These are phyloP conservation scores for Wickerhamiella australiensis DNA, from an alignment of 805 yeast species.

Conservation along the genomic window DNA sequence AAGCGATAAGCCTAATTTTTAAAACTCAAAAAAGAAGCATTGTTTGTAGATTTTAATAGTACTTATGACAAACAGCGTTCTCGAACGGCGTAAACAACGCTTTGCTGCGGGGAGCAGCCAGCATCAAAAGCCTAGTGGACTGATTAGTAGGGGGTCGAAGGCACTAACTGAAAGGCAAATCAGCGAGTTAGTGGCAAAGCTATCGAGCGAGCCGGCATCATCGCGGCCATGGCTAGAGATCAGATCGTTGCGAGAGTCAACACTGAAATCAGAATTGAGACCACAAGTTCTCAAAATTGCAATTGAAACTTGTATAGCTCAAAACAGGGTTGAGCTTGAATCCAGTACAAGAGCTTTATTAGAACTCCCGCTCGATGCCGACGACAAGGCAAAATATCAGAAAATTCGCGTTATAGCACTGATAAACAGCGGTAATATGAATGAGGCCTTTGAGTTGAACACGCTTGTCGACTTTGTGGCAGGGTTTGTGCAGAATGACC, in stretches of 20 bases:
- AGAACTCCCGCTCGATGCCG: neutral
- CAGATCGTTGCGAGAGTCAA: neutral
- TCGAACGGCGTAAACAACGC: neutral
- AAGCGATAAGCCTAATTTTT: neutral
- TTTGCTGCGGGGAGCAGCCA: neutral
- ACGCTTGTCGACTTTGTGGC: neutral
- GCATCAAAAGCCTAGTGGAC: neutral
- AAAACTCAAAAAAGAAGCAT: neutral
- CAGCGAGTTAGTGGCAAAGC: no score
- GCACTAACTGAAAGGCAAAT: neutral
- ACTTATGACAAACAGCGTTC: neutral
- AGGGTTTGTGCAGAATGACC: neutral
- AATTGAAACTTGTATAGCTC: conserved; percentile 1
- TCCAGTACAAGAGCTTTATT: neutral
- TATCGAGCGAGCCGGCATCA: neutral
- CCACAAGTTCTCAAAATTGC: neutral
- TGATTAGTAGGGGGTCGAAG: neutral
- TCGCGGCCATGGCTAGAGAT: neutral
- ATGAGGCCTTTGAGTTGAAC: neutral
- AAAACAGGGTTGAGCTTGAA: neutral
- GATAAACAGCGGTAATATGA: neutral
- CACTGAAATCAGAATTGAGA: neutral
- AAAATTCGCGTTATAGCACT: neutral
- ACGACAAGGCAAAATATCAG: neutral
- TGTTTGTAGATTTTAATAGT: neutral